Base-by-base conservation (phyloP, 306 rosid genomes). In the Argentina anserina region DNA sequence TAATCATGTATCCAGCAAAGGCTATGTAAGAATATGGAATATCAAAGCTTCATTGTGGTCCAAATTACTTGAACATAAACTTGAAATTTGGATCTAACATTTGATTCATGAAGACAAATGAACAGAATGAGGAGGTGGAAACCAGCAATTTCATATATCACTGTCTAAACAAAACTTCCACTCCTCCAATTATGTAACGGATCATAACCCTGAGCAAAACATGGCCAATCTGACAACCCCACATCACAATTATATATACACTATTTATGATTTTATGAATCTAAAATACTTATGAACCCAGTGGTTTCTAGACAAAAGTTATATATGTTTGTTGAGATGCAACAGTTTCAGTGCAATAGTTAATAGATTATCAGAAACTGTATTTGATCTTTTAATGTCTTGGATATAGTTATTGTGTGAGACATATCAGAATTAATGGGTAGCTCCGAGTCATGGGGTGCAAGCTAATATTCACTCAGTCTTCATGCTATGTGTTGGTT, bases 151-250 rank as follows among this genome's bases (percentile, higher is more conserved):
- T 52, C 74, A 23, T 29, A 55, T 11, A 59, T 17, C 67, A 33
- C 67, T 34, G 49, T 36, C 63, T 52, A 29, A 41, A 59, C 72
- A 50, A 75, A 81, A 73, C 71, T 78, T 73, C 88, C 82, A 82
- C 81, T 78, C 81, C 83, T 76, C 45, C 69, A 72, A 73, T 80
- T 71, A 77, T 33, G 68, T 14, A 41, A 21, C 12, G 28, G 66
- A 68, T 43, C 40, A 83, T 56, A 21, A 10, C 18, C 65, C 72
- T 71, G 84, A 78, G 88, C 78, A 85, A 81, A 83, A 80, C 83
- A 52, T 90, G 97, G 89, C 84, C 86, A 82, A 82, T 67, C 89
- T 88, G 96, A 79, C 92, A 88, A 55, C 72, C 82, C 86, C 73
- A 74, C 84, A 76, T 72, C 69, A 72, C 31, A 58, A 71, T 71